A percentile compares a stretch with the other conserved stretches of the same genome.
Conservation (phyloP, 169 alveolate species). For the Plasmodium adleri region DNA sequence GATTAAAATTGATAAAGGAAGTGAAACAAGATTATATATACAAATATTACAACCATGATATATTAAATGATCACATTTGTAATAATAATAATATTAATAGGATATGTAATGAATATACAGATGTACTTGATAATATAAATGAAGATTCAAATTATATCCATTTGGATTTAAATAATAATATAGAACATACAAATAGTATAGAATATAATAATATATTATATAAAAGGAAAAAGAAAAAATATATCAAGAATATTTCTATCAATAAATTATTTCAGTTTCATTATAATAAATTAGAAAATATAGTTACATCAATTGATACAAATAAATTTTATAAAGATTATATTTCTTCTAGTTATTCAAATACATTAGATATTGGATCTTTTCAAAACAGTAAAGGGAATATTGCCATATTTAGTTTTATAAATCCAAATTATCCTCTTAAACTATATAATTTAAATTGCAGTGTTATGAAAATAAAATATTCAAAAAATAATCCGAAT, state of each 20-base stretch:
- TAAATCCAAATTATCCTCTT: slow-evolving; percentile 66
- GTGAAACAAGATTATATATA: slow-evolving; percentile 30
- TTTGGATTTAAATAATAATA: slow-evolving; percentile 8
- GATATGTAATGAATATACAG: too few relatives aligned
- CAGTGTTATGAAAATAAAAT: slow-evolving; percentile 60
- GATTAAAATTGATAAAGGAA: slow-evolving; percentile 33
- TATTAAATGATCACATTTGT: too few relatives aligned
- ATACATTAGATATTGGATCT: slow-evolving; percentile 63
- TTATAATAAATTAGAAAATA: slow-evolving; percentile 67
- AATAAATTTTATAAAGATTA: slow-evolving; percentile 68
- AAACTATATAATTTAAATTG: slow-evolving; percentile 50
- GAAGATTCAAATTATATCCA: not conserved
- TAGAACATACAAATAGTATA: not conserved
- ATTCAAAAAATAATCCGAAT: slow-evolving; percentile 58
- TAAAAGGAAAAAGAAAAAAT: slow-evolving; percentile 30
- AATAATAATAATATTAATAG: too few relatives aligned
- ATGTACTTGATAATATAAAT: too few relatives aligned
- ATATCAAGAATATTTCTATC: slow-evolving; percentile 58
- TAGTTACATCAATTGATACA: slow-evolving; percentile 70
- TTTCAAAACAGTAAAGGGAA: slow-evolving; percentile 73
- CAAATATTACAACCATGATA: not conserved
- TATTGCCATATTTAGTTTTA: slow-evolving; percentile 65
- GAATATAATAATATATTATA: slow-evolving; percentile 5
- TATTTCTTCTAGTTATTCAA: slow-evolving; percentile 72
- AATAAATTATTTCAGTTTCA: slow-evolving; percentile 64